phyloP scores from a whole-genome alignment of 805 yeast genomes.

The Danielozyma ontarioensis region DNA sequence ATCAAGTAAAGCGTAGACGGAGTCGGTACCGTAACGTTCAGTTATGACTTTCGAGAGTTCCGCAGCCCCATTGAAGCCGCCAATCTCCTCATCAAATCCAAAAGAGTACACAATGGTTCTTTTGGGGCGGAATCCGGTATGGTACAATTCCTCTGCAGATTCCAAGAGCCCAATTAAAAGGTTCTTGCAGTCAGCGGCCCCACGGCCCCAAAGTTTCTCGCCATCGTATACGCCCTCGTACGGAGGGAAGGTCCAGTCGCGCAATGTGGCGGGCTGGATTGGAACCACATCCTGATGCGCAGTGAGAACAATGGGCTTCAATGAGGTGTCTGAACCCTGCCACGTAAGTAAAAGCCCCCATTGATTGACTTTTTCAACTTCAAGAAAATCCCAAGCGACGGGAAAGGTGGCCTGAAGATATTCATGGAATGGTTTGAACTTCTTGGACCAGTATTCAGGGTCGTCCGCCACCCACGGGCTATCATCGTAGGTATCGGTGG shows the following conservation, averaged over 20 bases:
- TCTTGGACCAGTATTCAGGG: slow-evolving; percentile 15
- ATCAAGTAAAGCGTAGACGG: slow-evolving; percentile 62
- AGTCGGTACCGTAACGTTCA: slow-evolving; percentile 54
- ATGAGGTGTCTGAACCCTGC: slow-evolving; percentile 47
- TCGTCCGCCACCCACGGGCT: slow-evolving; percentile 9
- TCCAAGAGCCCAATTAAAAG: slow-evolving; percentile 62
- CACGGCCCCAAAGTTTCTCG: slow-evolving; percentile 66
- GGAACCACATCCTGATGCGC: slow-evolving; percentile 87
- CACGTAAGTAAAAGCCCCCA: slow-evolving; percentile 62
- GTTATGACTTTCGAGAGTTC: slow-evolving; percentile 42
- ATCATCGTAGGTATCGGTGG: slow-evolving; percentile 11
- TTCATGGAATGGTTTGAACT: slow-evolving; percentile 40
- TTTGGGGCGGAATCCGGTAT: slow-evolving; percentile 49
- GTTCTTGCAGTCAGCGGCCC: slow-evolving; percentile 72
- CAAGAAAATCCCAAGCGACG: slow-evolving; percentile 39
- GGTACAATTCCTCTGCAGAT: slow-evolving; percentile 52
- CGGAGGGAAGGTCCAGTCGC: slow-evolving; percentile 65
- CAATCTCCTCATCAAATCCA: slow-evolving; percentile 78
- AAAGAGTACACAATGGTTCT: slow-evolving; percentile 61
- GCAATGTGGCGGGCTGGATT: slow-evolving; percentile 51
- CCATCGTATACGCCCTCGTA: slow-evolving; percentile 60
- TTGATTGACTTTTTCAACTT: slow-evolving; percentile 52
- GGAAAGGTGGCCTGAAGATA: slow-evolving; percentile 56
- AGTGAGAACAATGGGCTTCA: slow-evolving; percentile 64
- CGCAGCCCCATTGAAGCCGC: slow-evolving; percentile 60